These are phyloP conservation scores for Huiozyma sinensis DNA, from an alignment of 805 yeast genomes.

Conservation along the genomic window DNA sequence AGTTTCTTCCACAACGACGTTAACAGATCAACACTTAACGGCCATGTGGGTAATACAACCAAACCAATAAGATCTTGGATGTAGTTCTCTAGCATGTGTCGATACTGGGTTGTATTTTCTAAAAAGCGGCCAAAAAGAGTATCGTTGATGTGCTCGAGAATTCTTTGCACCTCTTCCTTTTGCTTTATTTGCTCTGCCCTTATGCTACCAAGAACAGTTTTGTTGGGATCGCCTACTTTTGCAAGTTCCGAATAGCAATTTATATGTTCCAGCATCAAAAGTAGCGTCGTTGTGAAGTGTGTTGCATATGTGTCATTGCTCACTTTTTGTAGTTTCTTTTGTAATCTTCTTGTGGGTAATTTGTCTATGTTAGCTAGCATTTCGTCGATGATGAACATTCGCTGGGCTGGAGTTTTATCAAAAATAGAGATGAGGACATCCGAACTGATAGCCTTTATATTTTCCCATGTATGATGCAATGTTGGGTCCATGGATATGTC, in stretches of 20 bases:
- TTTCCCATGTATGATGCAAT: conserved; percentile 13
- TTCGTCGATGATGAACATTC: conserved; percentile 52
- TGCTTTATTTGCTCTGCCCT: conserved; percentile 1
- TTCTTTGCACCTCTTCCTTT: conserved; percentile 4
- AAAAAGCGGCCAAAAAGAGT: conserved; percentile 14
- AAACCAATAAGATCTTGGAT: conserved; percentile 46
- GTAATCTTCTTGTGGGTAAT: conserved; percentile 36
- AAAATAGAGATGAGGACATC: conserved; percentile 32
- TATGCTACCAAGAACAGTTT: neutral
- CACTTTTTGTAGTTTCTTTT: conserved; percentile 15
- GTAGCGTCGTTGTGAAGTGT: conserved; percentile 22
- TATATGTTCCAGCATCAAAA: conserved; percentile 17
- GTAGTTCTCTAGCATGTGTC: conserved; percentile 39
- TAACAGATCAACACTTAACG: conserved; percentile 45
- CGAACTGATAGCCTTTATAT: conserved; percentile 12
- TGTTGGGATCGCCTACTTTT: neutral
- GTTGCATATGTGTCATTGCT: conserved; percentile 11
- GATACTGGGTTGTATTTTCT: conserved; percentile 22
- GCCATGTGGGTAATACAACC: conserved; percentile 48
- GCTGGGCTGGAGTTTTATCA: conserved; percentile 37
- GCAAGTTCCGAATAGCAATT: conserved; percentile 9
- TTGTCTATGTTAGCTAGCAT: conserved; percentile 40
- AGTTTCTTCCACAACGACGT: conserved; percentile 35
- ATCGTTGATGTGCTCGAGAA: conserved; percentile 19
- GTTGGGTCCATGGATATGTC: conserved; percentile 6